Conservation (phyloP, 441 rosid genomes). For the Pelargonium myrrhifolium region DNA sequence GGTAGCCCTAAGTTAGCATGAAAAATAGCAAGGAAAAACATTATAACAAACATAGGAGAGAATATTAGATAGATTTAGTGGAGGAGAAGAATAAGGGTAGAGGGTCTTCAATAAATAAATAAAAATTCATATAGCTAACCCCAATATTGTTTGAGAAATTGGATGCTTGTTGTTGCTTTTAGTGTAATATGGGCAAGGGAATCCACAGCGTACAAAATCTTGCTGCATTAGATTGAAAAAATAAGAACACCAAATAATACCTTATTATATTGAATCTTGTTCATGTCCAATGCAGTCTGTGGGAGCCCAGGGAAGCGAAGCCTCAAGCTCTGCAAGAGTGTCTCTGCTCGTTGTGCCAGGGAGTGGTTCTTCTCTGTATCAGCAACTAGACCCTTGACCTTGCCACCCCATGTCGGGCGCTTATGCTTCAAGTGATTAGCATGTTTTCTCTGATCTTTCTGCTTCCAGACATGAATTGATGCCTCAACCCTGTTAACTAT, state of each 20-base stretch:
- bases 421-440: slow-evolving; percentile 34
- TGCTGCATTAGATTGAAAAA: too few relatives aligned
- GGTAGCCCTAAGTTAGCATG: too few relatives aligned
- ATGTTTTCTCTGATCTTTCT: slow-evolving; percentile 50
- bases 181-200: too few relatives aligned
- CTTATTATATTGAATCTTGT: slow-evolving; percentile 94
- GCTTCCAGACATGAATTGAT: slow-evolving; percentile 78
- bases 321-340: slow-evolving; percentile 65
- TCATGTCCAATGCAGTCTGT: slow-evolving; percentile 89
- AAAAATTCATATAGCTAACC: too few relatives aligned
- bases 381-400: slow-evolving; percentile 76
- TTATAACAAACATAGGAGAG: too few relatives aligned
- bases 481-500: slow-evolving; percentile 77
- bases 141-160: too few relatives aligned
- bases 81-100: too few relatives aligned
- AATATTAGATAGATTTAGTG: too few relatives aligned
- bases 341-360: slow-evolving; percentile 73
- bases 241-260: slow-evolving; percentile 28
- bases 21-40: too few relatives aligned
- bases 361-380: slow-evolving; percentile 48
- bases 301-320: slow-evolving; percentile 89
- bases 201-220: too few relatives aligned
- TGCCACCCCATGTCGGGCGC: slow-evolving; percentile 78
- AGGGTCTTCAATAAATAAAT: too few relatives aligned
- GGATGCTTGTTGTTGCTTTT: too few relatives aligned